Conservation (phyloP, 1,139 yeast species). For the Hansenula lynferdii region DNA sequence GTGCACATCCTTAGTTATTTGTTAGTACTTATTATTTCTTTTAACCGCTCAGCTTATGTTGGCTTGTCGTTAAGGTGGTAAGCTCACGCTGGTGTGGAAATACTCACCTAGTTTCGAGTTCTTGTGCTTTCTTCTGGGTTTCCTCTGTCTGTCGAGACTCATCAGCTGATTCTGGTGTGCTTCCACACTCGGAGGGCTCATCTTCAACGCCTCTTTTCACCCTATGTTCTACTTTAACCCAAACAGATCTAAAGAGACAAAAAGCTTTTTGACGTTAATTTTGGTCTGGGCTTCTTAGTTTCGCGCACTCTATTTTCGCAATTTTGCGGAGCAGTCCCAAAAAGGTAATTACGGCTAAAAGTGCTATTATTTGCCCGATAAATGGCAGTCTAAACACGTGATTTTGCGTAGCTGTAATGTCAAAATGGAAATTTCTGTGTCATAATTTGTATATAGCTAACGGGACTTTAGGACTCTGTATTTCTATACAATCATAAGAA, state of each 20-base stretch:
- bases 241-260: no score
- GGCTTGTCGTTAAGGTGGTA: background rate
- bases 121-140: slow-evolving; percentile 20
- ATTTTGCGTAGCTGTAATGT: background rate
- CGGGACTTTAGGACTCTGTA: no score
- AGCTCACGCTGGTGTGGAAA: no score
- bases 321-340: background rate
- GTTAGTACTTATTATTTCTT: background rate
- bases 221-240: background rate
- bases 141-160: slow-evolving; percentile 6
- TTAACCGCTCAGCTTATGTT: background rate
- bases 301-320: no score
- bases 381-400: background rate
- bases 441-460: background rate
- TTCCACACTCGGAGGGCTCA: background rate
- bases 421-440: background rate
- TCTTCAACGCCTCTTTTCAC: background rate
- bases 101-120: slow-evolving; percentile 22
- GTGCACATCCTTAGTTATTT: slow-evolving; percentile 15
- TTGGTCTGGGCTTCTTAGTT: no score
- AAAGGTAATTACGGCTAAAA: no score
- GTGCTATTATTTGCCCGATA: no score
- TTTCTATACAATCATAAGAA: background rate
- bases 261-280: no score
- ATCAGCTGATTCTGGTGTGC: background rate